Evolutionary conservation across 139 green algal species (phyloP), one percentile per base, ranked within the genome.

Genomic region (Volvox reticuliferus): DNA sequence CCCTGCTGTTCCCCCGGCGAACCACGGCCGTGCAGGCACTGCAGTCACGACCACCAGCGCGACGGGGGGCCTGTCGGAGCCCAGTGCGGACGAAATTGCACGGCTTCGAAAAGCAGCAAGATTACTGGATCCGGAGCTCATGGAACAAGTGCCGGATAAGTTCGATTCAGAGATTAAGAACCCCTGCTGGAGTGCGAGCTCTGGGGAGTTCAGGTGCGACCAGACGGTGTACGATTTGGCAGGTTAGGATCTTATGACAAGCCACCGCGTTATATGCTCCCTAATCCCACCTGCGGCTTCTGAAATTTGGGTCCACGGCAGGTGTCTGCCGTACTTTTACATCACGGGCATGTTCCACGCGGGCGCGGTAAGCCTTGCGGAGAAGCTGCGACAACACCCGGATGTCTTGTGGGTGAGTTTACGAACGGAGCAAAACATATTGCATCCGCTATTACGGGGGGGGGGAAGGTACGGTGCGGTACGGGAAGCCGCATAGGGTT

Each of bases 261-360:
- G 44, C 44, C 44, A 55, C 44, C 5, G 44, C 44, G 65, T 5
- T 12, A 73, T 73, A 28, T 73, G 65, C 12, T 73, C 65, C 65
- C 21, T 73, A 12, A 28, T 73, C 65, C 65, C 21, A 24, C 12
- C 21, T 73, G 5, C 16, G 65, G 65, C 21, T 24, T 73, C 65
- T 55, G 65, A 5, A 5, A 30, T 73, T 73, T 73, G 65, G 65
- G 65, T 73, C 2, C 65, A 55, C 68, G 35, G 0, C 87, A 85
- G 87, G 33, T 91, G 87, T 36, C 62, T 91, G 61, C 87, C 87
- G 33, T 91, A 91, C 62, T 86, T 91, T 37, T 91, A 91, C 35
- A 28, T 91, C 21, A 86, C 87, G 1, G 87, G 87, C 22, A 24
- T 86, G 61, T 91, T 91, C 62, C 87, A 91, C 24, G 76, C 87